These are phyloP conservation scores for Mycena amicta DNA, from an alignment of 768 basidiomycete species.

Conservation along the genomic window DNA sequence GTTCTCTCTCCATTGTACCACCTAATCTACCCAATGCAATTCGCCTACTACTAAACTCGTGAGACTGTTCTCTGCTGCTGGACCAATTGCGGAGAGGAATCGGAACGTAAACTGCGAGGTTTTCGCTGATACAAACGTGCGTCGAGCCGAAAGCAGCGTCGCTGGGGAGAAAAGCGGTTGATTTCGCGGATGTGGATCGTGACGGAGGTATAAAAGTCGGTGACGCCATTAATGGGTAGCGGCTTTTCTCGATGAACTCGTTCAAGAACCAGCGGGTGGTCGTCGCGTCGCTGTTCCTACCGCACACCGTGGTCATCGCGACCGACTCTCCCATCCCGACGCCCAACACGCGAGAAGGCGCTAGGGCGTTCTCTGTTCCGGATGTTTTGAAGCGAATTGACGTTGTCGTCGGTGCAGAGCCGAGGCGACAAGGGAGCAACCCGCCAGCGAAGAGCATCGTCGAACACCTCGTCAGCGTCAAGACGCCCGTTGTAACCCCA, in stretches of 20 bases:
- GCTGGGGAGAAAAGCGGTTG: background rate
- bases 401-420: constrained; percentile 17
- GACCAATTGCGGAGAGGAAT: background rate
- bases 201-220: background rate
- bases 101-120: background rate
- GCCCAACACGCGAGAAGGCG: constrained; percentile 36
- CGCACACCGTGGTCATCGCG: constrained; percentile 67
- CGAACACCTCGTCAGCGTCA: constrained; percentile 59
- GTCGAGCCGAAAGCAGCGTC: background rate
- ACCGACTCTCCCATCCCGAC: constrained; percentile 54
- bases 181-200: background rate
- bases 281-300: constrained; percentile 85
- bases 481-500: constrained; percentile 45
- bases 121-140: constrained; percentile 1
- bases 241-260: constrained; percentile 55
- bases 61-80: background rate
- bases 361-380: constrained; percentile 25
- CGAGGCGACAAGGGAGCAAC: constrained; percentile 26
- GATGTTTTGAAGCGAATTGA: constrained; percentile 28
- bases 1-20: background rate
- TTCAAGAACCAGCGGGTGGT: constrained; percentile 74
- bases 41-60: background rate
- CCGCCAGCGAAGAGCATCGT: constrained; percentile 69
- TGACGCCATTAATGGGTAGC: constrained; percentile 11
- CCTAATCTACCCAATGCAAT: background rate